These are phyloP conservation scores for Xerocomus minutiporus DNA, from an alignment of 1,284 basidiomycete genomes.

Conservation along the genomic window DNA sequence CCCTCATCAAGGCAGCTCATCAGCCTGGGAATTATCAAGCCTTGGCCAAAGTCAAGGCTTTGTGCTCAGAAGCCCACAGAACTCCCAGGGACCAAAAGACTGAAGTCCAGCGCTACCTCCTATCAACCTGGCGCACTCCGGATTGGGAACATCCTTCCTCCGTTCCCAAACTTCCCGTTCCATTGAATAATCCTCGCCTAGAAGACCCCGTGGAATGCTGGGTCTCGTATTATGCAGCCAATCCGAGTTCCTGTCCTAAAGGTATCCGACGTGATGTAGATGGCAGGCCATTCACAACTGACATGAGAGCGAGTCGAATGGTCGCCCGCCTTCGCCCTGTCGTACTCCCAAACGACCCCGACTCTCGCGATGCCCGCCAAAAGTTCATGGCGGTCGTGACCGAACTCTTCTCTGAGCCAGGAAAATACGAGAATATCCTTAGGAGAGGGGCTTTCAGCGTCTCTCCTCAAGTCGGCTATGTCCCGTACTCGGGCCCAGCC, in stretches of 20 bases:
- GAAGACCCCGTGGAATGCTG: constrained; percentile 43
- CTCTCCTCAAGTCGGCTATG: constrained; percentile 30
- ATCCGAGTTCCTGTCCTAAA: constrained; percentile 42
- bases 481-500: constrained; percentile 24
- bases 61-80: constrained; percentile 37
- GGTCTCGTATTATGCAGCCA: constrained; percentile 40
- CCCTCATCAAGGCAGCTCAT: constrained; percentile 40
- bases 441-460: constrained; percentile 34
- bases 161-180: constrained; percentile 21
- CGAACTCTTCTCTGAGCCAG: constrained; percentile 37
- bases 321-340: constrained; percentile 42
- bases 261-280: constrained; percentile 39
- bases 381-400: constrained; percentile 38
- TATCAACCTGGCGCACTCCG: constrained; percentile 35
- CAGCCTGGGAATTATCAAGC: constrained; percentile 38
- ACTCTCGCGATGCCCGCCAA: constrained; percentile 32
- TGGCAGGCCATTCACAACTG: constrained; percentile 36
- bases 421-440: constrained; percentile 34
- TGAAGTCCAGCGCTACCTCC: constrained; percentile 36
- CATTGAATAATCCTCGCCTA: constrained; percentile 40
- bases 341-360: constrained; percentile 26
- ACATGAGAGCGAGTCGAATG: constrained; percentile 41
- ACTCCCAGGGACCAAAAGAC: constrained; percentile 36
- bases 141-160: constrained; percentile 34
- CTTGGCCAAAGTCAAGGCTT: constrained; percentile 33